A percentile compares a stretch with the other conserved stretches of the same genome.
These are phyloP conservation scores for Phytophthora idaei DNA, from an alignment of 352 stramenopile species.

Conservation along the genomic window DNA sequence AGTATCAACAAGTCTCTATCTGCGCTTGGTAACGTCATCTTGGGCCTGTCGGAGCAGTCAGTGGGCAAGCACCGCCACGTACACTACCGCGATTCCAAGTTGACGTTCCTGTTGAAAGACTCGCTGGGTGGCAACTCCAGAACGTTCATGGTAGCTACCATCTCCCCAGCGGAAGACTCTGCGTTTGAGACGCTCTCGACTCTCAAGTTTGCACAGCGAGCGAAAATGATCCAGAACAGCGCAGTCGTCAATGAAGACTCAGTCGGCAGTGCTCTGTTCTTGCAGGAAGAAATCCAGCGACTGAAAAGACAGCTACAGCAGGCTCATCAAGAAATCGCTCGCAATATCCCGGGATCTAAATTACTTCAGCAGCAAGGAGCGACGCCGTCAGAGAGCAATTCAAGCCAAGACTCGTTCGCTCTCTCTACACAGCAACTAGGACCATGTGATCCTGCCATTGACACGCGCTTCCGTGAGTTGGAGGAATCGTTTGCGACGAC, in stretches of 20 bases:
- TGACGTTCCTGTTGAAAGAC: slow-evolving; percentile 87
- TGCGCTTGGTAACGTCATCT: slow-evolving; percentile 96
- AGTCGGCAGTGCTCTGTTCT: slow-evolving; percentile 54
- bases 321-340: slow-evolving; percentile 38
- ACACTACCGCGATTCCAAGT: slow-evolving; percentile 86
- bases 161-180: slow-evolving; percentile 86
- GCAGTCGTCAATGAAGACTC: slow-evolving; percentile 86
- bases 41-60: slow-evolving; percentile 83
- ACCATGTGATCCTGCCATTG: slow-evolving; percentile 42
- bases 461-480: slow-evolving; percentile 59
- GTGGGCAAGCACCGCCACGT: slow-evolving; percentile 83
- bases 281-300: slow-evolving; percentile 80
- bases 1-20: slow-evolving; percentile 98
- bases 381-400: slow-evolving; percentile 8
- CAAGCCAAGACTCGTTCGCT: slow-evolving; percentile 23
- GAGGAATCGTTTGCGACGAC: slow-evolving; percentile 64
- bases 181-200: slow-evolving; percentile 85
- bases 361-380: slow-evolving; percentile 24
- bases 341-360: slow-evolving; percentile 25
- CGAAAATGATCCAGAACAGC: slow-evolving; percentile 88
- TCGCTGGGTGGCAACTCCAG: slow-evolving; percentile 87
- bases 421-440: slow-evolving; percentile 9
- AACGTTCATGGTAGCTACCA: slow-evolving; percentile 87
- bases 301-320: slow-evolving; percentile 68
- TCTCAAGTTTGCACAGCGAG: slow-evolving; percentile 84